These are phyloP conservation scores for Acer yangbiense DNA, from an alignment of 345 rosid genomes.

Conservation along the genomic window DNA sequence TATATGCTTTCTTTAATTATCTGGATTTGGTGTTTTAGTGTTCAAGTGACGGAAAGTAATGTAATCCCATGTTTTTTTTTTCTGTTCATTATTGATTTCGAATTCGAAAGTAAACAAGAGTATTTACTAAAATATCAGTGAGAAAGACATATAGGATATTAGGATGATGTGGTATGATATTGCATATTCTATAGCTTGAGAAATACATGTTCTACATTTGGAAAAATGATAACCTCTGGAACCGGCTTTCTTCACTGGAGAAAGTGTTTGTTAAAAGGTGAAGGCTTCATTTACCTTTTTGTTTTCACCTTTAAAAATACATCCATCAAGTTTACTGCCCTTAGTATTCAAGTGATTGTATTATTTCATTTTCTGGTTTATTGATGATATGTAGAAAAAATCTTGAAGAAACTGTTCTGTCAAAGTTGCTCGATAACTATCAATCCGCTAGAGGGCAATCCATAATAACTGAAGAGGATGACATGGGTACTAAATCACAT, in stretches of 20 bases:
- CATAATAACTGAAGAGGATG: slow-evolving; percentile 73
- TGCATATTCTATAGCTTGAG: slow-evolving; percentile 55
- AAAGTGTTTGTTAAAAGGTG: slow-evolving; percentile 67
- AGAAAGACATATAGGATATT: too few species aligned
- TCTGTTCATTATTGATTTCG: background rate
- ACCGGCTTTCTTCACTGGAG: slow-evolving; percentile 63
- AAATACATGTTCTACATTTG: slow-evolving; percentile 65
- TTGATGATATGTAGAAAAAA: slow-evolving; percentile 53
- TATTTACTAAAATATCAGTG: background rate
- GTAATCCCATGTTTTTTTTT: background rate
- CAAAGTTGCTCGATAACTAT: slow-evolving; percentile 76
- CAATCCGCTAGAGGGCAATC: slow-evolving; percentile 72
- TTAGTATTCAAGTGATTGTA: background rate
- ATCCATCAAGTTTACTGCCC: background rate
- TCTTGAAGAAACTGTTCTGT: slow-evolving; percentile 65
- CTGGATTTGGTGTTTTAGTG: background rate
- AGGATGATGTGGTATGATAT: too few species aligned
- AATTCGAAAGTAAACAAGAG: background rate
- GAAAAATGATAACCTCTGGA: slow-evolving; percentile 47
- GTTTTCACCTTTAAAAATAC: background rate
- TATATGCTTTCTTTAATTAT: background rate
- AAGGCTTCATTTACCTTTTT: background rate
- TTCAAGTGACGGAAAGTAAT: background rate
- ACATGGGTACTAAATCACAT: slow-evolving; percentile 55
- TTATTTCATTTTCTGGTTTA: slow-evolving; percentile 41